Evolutionary conservation across 176 grass and related monocot genomes (phyloP), one percentile per base, ranked within the genome.

Genomic region (Hyparrhenia diplandra): DNA sequence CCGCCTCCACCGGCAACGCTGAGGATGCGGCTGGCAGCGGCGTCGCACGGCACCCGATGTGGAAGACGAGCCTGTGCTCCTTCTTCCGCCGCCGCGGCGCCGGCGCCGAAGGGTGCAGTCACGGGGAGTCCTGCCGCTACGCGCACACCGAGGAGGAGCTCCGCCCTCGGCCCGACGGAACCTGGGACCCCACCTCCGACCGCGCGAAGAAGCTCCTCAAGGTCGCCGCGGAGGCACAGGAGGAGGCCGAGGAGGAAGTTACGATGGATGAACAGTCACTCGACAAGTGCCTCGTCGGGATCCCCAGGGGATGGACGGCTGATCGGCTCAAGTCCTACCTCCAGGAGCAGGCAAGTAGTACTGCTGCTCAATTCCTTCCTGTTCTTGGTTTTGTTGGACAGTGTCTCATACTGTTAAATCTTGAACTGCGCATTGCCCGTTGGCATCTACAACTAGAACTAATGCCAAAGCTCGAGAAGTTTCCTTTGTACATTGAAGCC

Each of bases 51-150:
- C 85, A 90, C 34, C 82, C 75, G 30, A 88, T 89, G 66, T 95
- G 92, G 87, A 99, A 93, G 88, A 99, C 96, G 71, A 99, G 90
- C 78, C 82, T 95, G 36, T 99, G 96, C 80, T 99, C 96, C 59
- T 99, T 47, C 82, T 99, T 85, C 75, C 82, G 90, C 21, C 76
- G 90, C 13, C 78, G 82, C 13, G 79, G 83, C 17, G 71, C 64
- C 35, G 86, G 74, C 51, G 39, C 66, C 13, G 85, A 74, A 10
- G 76, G 76, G 6, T 99, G 96, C 83, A 99, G 85, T 83, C 96
- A 99, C 62, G 92, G 96, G 13, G 88, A 85, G 4, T 70, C 81
- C 36, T 99, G 96, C 81, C 88, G 88, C 21, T 99, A 95, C 46
- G 96, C 92, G 32, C 96, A 99, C 75, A 75, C 92, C 31, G 92